Evolutionary conservation across 148 eudicot species (phyloP), one percentile per base, ranked within the genome.

Genomic region (Silene uniflora): DNA sequence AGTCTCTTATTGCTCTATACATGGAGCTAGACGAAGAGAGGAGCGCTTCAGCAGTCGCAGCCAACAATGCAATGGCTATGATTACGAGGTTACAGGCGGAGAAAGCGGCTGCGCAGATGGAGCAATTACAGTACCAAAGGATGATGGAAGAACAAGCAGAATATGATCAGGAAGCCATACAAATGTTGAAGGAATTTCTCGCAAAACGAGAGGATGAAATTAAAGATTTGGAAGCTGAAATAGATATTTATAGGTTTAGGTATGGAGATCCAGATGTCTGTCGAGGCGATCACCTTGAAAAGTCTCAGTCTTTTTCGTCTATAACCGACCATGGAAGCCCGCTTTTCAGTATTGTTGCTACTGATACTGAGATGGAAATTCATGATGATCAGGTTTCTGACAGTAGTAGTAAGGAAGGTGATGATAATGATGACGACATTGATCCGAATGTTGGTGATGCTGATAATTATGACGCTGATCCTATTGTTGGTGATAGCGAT

Each of bases 81-180:
- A 96, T 96, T 76, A 96, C 95, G 0, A 73, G 98, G 22, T 62
- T 96, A 61, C 99, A 96, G 75, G 99, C 98, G 4, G 99, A 96
- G 61, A 96, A 96, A 49, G 98, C 99, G 0, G 85, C 99, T 19
- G 93, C 91, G 7, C 97, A 92, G 76, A 96, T 96, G 99, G 99
- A 96, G 69, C 94, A 97, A 0, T 81, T 96, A 23, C 99, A 96
- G 80, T 96, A 96, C 71, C 98, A 96, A 77, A 91, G 99, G 69
- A 91, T 96, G 98, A 92, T 92, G 99, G 99, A 96, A n/a, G 99
- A 92, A 74, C 97, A 96, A 60, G 97, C 98, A 3, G 97, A 92
- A 78, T 96, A 89, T 68, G 98, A 90, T 71, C 87, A 88, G 68
- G 94, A 90, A 69, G 90, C 89, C 8, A 58, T 90, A n/a, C 88